A percentile compares a stretch with the other conserved stretches of the same genome.
These are phyloP conservation scores for Mycogone perniciosa DNA, from an alignment of 2,329 filamentous ascomycete genomes.

Conservation along the genomic window DNA sequence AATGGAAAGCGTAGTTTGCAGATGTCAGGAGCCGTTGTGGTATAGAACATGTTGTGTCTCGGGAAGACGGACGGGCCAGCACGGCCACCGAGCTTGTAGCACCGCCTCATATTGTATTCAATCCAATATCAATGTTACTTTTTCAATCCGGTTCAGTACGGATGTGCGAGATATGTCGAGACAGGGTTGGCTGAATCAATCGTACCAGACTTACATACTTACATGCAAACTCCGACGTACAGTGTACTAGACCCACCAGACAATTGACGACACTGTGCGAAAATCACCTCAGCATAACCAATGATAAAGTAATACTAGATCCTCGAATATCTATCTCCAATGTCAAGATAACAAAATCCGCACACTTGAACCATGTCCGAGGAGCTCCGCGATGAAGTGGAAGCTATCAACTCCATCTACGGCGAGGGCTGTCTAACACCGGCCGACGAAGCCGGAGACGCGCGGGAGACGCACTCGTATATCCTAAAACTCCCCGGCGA, in stretches of 20 bases:
- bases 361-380: slow-evolving; percentile 40
- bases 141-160: background rate
- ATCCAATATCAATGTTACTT: slow-evolving; percentile 16
- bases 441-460: slow-evolving; percentile 22
- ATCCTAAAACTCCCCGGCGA: slow-evolving; percentile 62
- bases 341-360: background rate
- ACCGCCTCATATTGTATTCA: slow-evolving; percentile 24
- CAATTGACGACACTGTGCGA: slow-evolving; percentile 8
- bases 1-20: slow-evolving; percentile 8
- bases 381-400: slow-evolving; percentile 65
- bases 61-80: slow-evolving; percentile 14
- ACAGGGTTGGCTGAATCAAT: background rate
- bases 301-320: background rate
- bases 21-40: slow-evolving; percentile 14
- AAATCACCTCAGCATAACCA: slow-evolving; percentile 3
- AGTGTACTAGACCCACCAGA: background rate
- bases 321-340: background rate
- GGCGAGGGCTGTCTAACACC: slow-evolving; percentile 56
- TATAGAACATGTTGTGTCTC: slow-evolving; percentile 21
- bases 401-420: slow-evolving; percentile 81
- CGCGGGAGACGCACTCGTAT: slow-evolving; percentile 32
- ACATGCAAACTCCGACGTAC: background rate
- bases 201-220: background rate
- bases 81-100: slow-evolving; percentile 13
- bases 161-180: background rate